Percentiles rank a stretch among this genome's conserved stretches.
Evolutionary conservation across 2,329 filamentous ascomycete species (phyloP).

Genomic region (Drechslerella coelobrocha): DNA sequence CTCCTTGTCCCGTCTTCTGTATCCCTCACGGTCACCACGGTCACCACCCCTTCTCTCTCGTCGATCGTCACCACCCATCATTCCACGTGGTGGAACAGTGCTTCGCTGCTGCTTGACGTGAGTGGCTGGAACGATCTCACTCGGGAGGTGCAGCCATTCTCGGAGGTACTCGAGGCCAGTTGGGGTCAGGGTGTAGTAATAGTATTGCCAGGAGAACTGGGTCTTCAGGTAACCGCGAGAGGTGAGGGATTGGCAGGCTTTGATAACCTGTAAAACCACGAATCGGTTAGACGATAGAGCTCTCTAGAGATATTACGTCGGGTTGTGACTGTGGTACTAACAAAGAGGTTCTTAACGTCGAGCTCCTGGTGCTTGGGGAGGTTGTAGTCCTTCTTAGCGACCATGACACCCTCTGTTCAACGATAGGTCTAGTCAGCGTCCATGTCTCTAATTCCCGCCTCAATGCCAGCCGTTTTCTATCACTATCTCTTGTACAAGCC

Average conservation of each 20-base stretch:
- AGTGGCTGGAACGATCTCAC: slow-evolving; percentile 98
- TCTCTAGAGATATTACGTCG: background rate
- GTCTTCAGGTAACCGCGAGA: slow-evolving; percentile 99
- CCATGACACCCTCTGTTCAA: slow-evolving; percentile 75
- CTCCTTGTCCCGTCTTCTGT: slow-evolving; percentile 91
- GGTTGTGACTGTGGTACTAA: slow-evolving; percentile 57
- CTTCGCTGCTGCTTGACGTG: slow-evolving; percentile 99
- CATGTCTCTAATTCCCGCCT: slow-evolving; percentile 20
- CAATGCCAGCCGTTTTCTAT: slow-evolving; percentile 25
- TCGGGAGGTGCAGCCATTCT: slow-evolving; percentile 99
- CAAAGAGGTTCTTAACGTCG: slow-evolving; percentile 99
- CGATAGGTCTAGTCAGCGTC: slow-evolving; percentile 34
- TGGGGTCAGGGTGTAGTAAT: slow-evolving; percentile 99
- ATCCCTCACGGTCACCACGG: slow-evolving; percentile 84
- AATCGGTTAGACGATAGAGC: slow-evolving; percentile 44
- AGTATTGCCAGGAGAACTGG: slow-evolving; percentile 99
- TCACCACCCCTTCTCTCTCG: slow-evolving; percentile 68
- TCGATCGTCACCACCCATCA: slow-evolving; percentile 82
- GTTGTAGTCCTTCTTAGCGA: slow-evolving; percentile 99
- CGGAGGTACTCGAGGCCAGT: slow-evolving; percentile 99
- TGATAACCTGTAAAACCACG: slow-evolving; percentile 71
- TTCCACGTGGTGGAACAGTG: slow-evolving; percentile 96
- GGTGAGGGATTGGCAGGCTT: slow-evolving; percentile 97
- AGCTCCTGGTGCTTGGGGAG: slow-evolving; percentile 96
- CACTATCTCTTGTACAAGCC: background rate